Conservation (phyloP, 192 early-diverging fungal genomes). For the Coemansia umbellata region DNA sequence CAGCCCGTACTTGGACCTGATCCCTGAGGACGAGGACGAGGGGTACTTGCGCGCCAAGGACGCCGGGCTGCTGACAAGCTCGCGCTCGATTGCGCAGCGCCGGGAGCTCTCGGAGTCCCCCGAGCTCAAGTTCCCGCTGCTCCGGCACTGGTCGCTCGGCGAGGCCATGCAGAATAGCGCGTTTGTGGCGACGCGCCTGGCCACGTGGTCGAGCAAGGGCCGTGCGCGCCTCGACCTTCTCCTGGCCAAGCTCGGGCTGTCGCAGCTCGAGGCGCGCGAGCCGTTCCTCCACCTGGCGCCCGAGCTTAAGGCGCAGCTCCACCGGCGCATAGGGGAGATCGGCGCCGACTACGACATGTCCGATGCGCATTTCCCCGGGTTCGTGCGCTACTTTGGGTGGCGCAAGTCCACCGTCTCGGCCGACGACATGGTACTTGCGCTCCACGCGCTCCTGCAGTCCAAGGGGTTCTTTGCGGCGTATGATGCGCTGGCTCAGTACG, state of each 20-base stretch:
- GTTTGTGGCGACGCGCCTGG: slow-evolving; percentile 82
- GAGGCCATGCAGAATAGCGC: slow-evolving; percentile 84
- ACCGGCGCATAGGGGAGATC: slow-evolving; percentile 59
- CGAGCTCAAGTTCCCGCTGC: slow-evolving; percentile 84
- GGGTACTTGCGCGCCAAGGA: slow-evolving; percentile 14
- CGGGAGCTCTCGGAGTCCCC: slow-evolving; percentile 42
- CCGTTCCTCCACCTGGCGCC: slow-evolving; percentile 70
- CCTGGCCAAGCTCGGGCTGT: slow-evolving; percentile 90
- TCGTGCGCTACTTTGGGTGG: slow-evolving; percentile 74
- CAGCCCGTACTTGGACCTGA: slow-evolving; percentile 18
- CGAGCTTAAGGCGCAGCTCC: slow-evolving; percentile 70
- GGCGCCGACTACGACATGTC: slow-evolving; percentile 77
- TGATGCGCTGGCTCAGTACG: slow-evolving; percentile 63
- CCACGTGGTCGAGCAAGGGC: slow-evolving; percentile 84
- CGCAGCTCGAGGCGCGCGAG: slow-evolving; percentile 71
- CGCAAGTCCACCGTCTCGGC: slow-evolving; percentile 62
- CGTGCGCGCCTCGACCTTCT: slow-evolving; percentile 73
- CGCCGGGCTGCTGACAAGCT: slow-evolving; percentile 32
- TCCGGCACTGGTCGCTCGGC: slow-evolving; percentile 89
- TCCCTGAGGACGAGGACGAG: slow-evolving; percentile 35
- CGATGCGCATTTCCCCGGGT: slow-evolving; percentile 74
- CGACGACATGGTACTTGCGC: slow-evolving; percentile 74
- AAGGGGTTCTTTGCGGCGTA: slow-evolving; percentile 84
- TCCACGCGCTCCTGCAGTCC: slow-evolving; percentile 64
- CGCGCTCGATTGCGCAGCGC: slow-evolving; percentile 12